Evolutionary conservation across 169 alveolate genomes (phyloP), one percentile per base, ranked within the genome.

Genomic region (Plasmodium fragile): DNA sequence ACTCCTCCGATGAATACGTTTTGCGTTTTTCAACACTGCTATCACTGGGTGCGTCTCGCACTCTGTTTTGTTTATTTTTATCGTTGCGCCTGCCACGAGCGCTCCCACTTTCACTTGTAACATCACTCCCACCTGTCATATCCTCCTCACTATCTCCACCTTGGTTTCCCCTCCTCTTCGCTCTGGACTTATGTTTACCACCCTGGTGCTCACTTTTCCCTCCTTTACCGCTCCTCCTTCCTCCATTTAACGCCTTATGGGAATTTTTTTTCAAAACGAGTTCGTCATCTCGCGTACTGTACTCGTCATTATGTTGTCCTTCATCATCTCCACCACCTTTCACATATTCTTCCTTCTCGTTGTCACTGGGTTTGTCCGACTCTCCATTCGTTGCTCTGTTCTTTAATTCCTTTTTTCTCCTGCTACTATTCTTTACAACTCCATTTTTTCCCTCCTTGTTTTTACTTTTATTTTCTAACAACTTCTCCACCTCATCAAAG

Each of bases 401-500:
- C 3, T 32, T 73, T 73, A 39, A 3, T 39, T 73, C 82, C 4
- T 39, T 39, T 32, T 32, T 78, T 59, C 78, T 80, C 30, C 34
- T 89, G 30, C 70, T 5, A 25, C 59, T 80, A 59, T 78, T 65
- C 22, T 77, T 39, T 39, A 10, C 77, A 77, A 2, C 49, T 39
- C 90, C 89, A 55, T 65, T 89, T 8, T 65, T n/a, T 39, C 8
- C 36, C 81, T 41, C 71, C 7, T 55, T 77, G 13, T 43, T 41
- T 18, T 52, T 36, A 41, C 69, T 28, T 79, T 85, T 85, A 52
- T 52, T 59, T 52, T 75, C 93, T 36, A 89, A 53, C 8, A 79
- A 41, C 25, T 75, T 87, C 70, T 89, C 94, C 78, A 78, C 89
- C 81, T 78, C 94, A 59, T 89, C 94, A 89, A 89, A 89, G 71